Evolutionary conservation across 768 basidiomycete species (phyloP).

Genomic region (Pleurotus salmoneostramineus): DNA sequence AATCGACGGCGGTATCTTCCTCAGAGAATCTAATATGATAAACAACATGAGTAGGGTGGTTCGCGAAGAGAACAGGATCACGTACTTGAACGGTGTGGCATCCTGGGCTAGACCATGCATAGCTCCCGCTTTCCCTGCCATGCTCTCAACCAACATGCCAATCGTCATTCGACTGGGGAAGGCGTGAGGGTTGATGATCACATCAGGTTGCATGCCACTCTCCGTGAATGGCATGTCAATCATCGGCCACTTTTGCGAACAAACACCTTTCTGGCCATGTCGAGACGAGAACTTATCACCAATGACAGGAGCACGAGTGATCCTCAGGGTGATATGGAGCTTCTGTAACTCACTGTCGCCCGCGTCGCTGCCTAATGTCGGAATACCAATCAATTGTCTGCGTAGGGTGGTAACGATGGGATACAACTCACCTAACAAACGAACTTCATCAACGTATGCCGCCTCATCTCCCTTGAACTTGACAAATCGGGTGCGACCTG

Average conservation of each 20-base stretch:
- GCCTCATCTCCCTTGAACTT: constrained; percentile 97
- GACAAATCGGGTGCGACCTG: constrained; percentile 75
- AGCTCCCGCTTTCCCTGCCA: constrained; percentile 98
- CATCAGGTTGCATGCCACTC: constrained; percentile 97
- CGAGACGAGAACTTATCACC: constrained; percentile 99
- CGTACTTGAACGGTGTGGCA: constrained; percentile 96
- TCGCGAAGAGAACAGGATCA: constrained; percentile 10
- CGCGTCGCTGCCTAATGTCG: constrained; percentile 66
- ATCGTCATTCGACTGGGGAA: constrained; percentile 99
- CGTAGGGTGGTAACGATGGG: neutral
- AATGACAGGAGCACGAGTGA: constrained; percentile 93
- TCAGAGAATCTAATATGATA: constrained; percentile 74
- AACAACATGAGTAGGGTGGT: constrained; percentile 9
- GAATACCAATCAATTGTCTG: neutral
- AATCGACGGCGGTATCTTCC: constrained; percentile 94
- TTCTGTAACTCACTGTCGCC: constrained; percentile 90
- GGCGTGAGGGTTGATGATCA: constrained; percentile 99
- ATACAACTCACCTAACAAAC: constrained; percentile 69
- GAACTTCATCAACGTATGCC: constrained; percentile 87
- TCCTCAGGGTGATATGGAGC: constrained; percentile 88
- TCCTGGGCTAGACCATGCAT: constrained; percentile 99
- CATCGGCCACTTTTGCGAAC: constrained; percentile 98
- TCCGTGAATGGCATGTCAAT: constrained; percentile 99
- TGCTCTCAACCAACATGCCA: constrained; percentile 99
- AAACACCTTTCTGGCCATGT: constrained; percentile 99